Evolutionary conservation across 2,329 filamentous ascomycete species (phyloP).

Genomic region (Cadophora sp.): DNA sequence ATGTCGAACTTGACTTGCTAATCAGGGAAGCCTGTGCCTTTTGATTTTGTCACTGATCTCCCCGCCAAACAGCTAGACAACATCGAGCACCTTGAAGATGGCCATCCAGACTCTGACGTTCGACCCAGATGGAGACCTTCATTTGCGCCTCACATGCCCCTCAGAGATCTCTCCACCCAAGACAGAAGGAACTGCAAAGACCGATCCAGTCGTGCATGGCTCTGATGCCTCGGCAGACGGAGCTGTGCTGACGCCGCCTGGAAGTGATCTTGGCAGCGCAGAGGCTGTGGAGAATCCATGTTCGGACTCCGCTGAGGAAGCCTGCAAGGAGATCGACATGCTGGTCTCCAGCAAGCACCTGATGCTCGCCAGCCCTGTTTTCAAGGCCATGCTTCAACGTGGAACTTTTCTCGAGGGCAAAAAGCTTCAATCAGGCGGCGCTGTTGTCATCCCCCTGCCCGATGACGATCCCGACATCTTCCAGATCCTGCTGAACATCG

Average conservation of each 20-base stretch:
- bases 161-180: background rate
- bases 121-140: conserved; percentile 28
- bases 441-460: conserved; percentile 37
- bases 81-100: background rate
- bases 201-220: no score
- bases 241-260: background rate
- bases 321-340: conserved; percentile 19
- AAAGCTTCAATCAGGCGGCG: conserved; percentile 21
- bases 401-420: conserved; percentile 35
- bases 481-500: conserved; percentile 44
- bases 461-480: conserved; percentile 45
- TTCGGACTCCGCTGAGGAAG: background rate
- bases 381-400: conserved; percentile 37
- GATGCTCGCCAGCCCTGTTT: conserved; percentile 37
- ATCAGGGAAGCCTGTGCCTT: no score
- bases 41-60: no score
- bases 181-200: background rate
- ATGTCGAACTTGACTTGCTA: no score
- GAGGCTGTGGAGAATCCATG: background rate
- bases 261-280: background rate
- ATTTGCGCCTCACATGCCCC: conserved; percentile 17
- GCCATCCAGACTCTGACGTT: conserved; percentile 14
- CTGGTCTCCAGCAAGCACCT: conserved; percentile 35
- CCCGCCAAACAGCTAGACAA: no score
- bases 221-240: background rate